These are phyloP conservation scores for Fusarium sp. DNA, from an alignment of 2,329 filamentous ascomycete species.

Conservation along the genomic window DNA sequence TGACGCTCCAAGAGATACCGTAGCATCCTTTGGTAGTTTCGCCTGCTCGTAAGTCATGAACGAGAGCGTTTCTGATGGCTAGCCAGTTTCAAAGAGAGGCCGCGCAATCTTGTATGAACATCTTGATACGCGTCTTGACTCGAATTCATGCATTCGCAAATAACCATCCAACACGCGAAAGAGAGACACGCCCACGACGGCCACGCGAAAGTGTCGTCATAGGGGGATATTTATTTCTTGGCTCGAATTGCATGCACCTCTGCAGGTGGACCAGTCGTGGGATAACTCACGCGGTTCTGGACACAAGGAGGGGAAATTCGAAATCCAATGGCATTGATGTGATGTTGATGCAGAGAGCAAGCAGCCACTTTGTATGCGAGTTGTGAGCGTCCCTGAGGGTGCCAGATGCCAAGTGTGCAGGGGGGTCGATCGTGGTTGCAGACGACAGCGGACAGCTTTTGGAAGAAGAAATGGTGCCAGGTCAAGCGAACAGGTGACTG, in stretches of 20 bases:
- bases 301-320: conserved; percentile 24
- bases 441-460: conserved; percentile 6
- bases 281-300: conserved; percentile 31
- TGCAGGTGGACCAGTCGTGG: conserved; percentile 26
- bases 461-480: conserved; percentile 26
- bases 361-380: conserved; percentile 26
- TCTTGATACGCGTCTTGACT: conserved; percentile 23
- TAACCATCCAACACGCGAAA: conserved; percentile 10
- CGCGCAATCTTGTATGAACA: conserved; percentile 14
- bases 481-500: conserved; percentile 32
- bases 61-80: conserved; percentile 4
- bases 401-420: conserved; percentile 30
- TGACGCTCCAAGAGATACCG: background rate
- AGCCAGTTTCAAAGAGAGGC: conserved; percentile 22
- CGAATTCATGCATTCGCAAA: conserved; percentile 16
- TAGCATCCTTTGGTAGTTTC: conserved; percentile 10
- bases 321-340: conserved; percentile 26
- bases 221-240: conserved; percentile 22
- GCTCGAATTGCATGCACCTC: conserved; percentile 34
- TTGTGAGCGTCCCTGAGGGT: conserved; percentile 18
- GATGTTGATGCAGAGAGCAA: conserved; percentile 30
- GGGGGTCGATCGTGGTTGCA: conserved; percentile 33
- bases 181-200: conserved; percentile 20
- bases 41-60: conserved; percentile 4
- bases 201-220: conserved; percentile 35